Conservation (phyloP, 2,329 filamentous ascomycete species). For the Neofusicoccum sp. region DNA sequence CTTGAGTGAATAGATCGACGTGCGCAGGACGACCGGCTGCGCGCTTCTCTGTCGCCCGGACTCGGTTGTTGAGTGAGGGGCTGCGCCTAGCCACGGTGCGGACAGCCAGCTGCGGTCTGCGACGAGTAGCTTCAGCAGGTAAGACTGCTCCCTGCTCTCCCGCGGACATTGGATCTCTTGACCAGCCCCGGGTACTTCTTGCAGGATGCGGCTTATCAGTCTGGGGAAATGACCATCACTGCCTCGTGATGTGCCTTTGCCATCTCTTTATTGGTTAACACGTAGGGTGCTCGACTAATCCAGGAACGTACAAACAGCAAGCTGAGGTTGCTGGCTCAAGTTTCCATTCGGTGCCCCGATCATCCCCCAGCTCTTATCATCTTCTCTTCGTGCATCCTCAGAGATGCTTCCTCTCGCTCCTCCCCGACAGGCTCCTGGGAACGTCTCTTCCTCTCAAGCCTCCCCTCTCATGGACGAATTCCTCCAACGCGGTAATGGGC, state of each 20-base stretch:
- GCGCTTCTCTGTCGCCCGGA: too few relatives aligned
- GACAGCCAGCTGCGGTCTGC: neutral
- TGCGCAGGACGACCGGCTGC: too few relatives aligned
- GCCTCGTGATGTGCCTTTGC: neutral
- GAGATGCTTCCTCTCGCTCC: constrained; percentile 7
- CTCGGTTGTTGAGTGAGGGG: too few relatives aligned
- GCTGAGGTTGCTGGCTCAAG: neutral
- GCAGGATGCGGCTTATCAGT: neutral
- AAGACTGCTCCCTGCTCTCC: neutral
- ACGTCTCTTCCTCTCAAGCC: constrained; percentile 13
- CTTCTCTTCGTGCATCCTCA: neutral
- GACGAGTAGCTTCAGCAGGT: neutral
- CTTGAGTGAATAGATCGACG: too few relatives aligned
- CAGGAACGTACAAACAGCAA: neutral
- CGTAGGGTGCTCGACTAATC: neutral
- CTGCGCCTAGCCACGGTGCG: neutral
- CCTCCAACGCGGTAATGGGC: constrained; percentile 53
- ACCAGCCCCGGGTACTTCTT: neutral
- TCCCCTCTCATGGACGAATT: constrained; percentile 28
- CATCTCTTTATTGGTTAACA: too few relatives aligned
- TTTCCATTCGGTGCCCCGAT: neutral
- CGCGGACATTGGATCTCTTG: neutral
- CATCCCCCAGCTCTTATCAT: neutral
- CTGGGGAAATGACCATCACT: neutral
- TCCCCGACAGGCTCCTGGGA: neutral